A percentile compares a stretch with the other conserved stretches of the same genome.
These are phyloP conservation scores for Gossypium thurberi DNA, from an alignment of 345 rosid species.

Conservation along the genomic window DNA sequence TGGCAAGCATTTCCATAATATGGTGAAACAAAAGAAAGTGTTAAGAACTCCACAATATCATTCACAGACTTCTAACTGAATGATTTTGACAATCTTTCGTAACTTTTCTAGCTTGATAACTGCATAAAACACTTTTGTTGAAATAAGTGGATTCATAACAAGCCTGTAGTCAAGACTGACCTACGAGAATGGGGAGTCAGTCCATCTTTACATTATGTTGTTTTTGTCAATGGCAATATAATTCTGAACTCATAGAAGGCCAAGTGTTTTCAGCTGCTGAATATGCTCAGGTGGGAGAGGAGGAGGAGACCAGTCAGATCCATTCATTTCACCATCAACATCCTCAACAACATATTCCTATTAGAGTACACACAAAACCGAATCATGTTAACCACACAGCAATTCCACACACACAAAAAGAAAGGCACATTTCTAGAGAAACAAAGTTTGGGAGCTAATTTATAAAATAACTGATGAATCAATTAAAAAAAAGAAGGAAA, in stretches of 20 bases:
- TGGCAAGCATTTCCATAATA: conserved; percentile 4
- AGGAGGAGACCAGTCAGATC: conserved; percentile 87
- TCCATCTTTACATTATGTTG: conserved; percentile 22
- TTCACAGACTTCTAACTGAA: neutral
- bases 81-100: neutral
- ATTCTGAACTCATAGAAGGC: conserved; percentile 52
- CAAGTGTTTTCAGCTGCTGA: conserved; percentile 88
- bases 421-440: neutral
- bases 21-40: neutral
- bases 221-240: conserved; percentile 9
- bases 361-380: neutral
- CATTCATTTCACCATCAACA: conserved; percentile 82
- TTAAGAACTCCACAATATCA: conserved; percentile 10
- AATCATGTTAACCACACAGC: neutral
- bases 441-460: neutral
- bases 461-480: neutral
- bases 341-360: conserved; percentile 99
- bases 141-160: neutral
- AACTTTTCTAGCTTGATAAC: conserved; percentile 8
- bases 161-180: conserved; percentile 17
- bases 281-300: conserved; percentile 80
- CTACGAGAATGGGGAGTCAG: conserved; percentile 21
- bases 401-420: neutral
- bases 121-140: neutral
- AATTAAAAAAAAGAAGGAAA: neutral